phyloP scores from a whole-genome alignment of 305 asterid genomes.

The Salvia sclarea region DNA sequence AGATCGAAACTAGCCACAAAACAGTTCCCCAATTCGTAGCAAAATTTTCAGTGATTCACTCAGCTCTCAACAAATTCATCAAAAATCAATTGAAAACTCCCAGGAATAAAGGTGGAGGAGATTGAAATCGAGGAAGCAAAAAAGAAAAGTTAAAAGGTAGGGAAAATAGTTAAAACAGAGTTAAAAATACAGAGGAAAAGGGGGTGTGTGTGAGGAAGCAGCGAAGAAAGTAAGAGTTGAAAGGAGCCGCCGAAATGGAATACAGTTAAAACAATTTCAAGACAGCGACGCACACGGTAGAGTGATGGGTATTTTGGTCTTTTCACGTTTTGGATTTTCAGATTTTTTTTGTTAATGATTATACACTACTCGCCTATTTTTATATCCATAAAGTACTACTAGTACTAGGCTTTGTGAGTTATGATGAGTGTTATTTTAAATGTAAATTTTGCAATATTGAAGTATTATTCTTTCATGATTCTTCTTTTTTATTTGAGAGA shows the following conservation, averaged over 20 bases:
- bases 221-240: conserved; percentile 36
- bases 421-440: no score
- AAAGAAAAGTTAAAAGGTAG: not conserved
- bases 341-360: conserved; percentile 18
- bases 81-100: not conserved
- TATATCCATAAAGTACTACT: not conserved
- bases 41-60: conserved; percentile 20
- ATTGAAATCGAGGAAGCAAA: conserved; percentile 16
- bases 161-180: not conserved
- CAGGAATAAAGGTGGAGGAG: not conserved
- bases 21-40: conserved; percentile 23
- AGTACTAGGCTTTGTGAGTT: no score
- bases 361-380: not conserved
- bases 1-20: conserved; percentile 26
- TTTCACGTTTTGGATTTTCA: not conserved
- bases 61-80: conserved; percentile 4
- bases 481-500: no score
- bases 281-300: conserved; percentile 41
- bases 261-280: conserved; percentile 41
- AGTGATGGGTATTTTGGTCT: conserved; percentile 9
- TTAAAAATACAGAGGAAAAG: not conserved
- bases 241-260: conserved; percentile 76
- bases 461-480: no score
- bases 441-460: no score
- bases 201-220: conserved; percentile 38